Conservation (phyloP, 768 basidiomycete species). For the Mrakia frigida region DNA sequence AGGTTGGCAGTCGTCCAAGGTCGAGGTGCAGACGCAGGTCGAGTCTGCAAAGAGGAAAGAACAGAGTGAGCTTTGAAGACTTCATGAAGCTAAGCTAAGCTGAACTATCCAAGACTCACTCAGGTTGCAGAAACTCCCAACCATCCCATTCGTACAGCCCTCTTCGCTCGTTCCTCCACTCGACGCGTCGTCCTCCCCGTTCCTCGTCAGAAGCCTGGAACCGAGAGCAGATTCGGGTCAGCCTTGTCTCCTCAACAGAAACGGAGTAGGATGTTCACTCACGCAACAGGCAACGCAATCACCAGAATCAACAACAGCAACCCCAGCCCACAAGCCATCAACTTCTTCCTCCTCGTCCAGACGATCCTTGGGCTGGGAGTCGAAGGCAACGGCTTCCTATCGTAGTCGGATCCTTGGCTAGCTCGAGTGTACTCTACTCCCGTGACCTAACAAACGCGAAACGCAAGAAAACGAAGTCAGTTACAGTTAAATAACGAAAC, state of each 20-base stretch:
- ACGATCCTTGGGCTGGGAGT: neutral
- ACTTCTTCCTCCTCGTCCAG: neutral
- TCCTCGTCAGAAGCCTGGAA: neutral
- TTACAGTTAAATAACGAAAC: too few relatives aligned
- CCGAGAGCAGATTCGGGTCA: neutral
- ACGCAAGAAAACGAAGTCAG: neutral
- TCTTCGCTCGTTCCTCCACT: neutral
- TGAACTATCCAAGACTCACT: neutral
- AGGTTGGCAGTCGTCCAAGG: neutral
- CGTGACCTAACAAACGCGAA: neutral
- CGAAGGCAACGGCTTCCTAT: neutral
- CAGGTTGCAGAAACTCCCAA: neutral
- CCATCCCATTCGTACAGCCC: neutral
- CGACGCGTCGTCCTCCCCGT: neutral
- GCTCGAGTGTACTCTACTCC: neutral
- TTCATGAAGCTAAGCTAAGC: neutral
- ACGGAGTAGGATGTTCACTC: neutral
- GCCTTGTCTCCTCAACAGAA: neutral
- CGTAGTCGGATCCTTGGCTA: neutral
- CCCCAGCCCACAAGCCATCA: neutral
- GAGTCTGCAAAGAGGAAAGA: neutral
- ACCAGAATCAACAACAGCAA: neutral
- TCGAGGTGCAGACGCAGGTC: slow-evolving; percentile 12
- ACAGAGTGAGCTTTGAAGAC: neutral
- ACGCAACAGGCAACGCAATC: neutral